These are phyloP conservation scores for Lipomyces lipofer DNA, from an alignment of 805 yeast genomes.

Conservation along the genomic window DNA sequence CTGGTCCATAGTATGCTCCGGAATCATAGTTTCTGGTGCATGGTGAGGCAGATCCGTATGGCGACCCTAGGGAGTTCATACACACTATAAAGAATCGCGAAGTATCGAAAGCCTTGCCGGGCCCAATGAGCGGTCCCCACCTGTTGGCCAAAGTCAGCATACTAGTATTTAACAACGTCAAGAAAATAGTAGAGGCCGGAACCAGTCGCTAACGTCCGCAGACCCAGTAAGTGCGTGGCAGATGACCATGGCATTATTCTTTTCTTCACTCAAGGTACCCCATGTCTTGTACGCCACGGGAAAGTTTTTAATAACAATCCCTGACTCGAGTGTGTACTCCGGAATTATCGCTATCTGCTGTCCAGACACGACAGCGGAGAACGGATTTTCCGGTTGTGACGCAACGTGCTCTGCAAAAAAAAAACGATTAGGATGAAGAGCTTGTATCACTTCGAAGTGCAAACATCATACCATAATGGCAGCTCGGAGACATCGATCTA, in stretches of 20 bases:
- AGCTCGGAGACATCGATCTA: too few species aligned
- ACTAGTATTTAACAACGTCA: too few species aligned
- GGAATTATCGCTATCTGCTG: constrained; percentile 83
- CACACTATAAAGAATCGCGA: constrained; percentile 82
- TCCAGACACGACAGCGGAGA: constrained; percentile 64
- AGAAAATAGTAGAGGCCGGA: too few species aligned
- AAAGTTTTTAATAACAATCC: constrained; percentile 66
- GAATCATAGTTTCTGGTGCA: constrained; percentile 77
- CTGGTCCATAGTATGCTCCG: constrained; percentile 83
- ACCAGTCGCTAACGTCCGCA: constrained; percentile 92
- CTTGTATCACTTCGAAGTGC: too few species aligned
- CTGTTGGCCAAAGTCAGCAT: too few species aligned
- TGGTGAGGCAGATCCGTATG: constrained; percentile 95
- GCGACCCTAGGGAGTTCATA: constrained; percentile 90
- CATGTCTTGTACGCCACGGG: constrained; percentile 96
- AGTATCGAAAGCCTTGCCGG: constrained; percentile 87
- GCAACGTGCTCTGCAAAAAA: constrained; percentile 17
- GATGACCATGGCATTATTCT: constrained; percentile 80
- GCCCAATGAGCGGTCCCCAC: constrained; percentile 95
- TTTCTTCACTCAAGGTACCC: constrained; percentile 75
- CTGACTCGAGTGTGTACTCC: constrained; percentile 73
- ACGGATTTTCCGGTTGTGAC: constrained; percentile 53
- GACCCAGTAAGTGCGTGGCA: constrained; percentile 97
- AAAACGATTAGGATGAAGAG: too few species aligned
- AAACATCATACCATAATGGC: too few species aligned